Base-by-base conservation (phyloP, 352 stramenopile genomes). In the Phytophthora podocarpi region DNA sequence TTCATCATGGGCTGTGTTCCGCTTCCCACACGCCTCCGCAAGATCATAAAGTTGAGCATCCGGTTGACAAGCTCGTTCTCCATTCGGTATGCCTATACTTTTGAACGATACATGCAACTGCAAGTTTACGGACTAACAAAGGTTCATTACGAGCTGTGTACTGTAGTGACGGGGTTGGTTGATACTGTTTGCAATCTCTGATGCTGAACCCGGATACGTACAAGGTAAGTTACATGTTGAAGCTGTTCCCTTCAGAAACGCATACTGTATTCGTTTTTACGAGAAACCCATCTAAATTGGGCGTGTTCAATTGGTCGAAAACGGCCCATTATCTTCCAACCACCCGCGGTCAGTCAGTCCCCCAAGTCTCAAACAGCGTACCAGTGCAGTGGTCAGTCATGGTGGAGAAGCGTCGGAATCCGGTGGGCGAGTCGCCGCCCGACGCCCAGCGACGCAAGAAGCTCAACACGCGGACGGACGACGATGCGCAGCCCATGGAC, bases 371-470 rank as follows among this genome's bases (percentile, higher is more conserved):
- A n/a, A n/a, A n/a, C n/a, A n/a, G n/a, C n/a, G n/a, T n/a, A n/a
- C n/a, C n/a, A n/a, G n/a, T n/a, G n/a, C n/a, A n/a, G n/a, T n/a
- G n/a, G n/a, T n/a, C 27, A 57, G 23, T 31, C 5, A 85, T 85
- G 76, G 74, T 78, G 51, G 76, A 83, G 64, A 86, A 86, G 60
- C 72, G 76, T 37, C 64, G 64, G 32, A 82, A 64, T 66, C 61
- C 71, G 32, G 40, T 62, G 37, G 46, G 45, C 23, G 58, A 52
- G 5, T 76, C 67, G 40, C 43, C 59, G 45, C 42, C 30, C 23
- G 66, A 55, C 3, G 60, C 46, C 7, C 59, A 67, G 41, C 68
- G 58, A 40, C 65, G 47, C 50, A 81, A 81, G 61, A 72, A 65
- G 58, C 42, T 67, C 11, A 52, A 40, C 39, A 64, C 59, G 23